Base-by-base conservation (phyloP, 768 basidiomycete species). In the Lactarius vividus region DNA sequence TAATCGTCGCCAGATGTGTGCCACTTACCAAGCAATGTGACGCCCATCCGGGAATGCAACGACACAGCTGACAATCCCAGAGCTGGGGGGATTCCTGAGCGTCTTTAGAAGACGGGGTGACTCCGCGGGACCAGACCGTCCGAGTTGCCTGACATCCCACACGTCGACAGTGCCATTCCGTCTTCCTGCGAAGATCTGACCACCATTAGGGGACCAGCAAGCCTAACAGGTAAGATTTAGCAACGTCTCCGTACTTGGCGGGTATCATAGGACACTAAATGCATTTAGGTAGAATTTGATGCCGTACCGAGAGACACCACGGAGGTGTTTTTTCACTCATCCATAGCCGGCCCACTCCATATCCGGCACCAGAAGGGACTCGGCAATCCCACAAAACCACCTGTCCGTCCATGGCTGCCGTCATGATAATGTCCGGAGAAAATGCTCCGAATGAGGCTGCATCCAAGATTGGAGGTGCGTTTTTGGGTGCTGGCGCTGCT, bases 311-410 rank as follows among this genome's bases (percentile, higher is more conserved):
- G 72, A 96, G 84, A 76, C 94, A 97, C 94, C 95, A 98, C 13
- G 93, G 94, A 35, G 94, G 94, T 26, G 92, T 93, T 77, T 92
- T 94, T 69, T 96, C 95, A 72, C 88, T 89, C 81, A 93, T 87
- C 85, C 89, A 90, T 61, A 98, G 78, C 70, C 94, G 80, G 35
- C 94, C 94, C 1, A 94, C 90, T 7, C 94, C 91, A 46, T 75
- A 79, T 33, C 88, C 86, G 44, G 83, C 77, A 2, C 64, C 49
- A 8, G 81, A 80, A 61, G 87, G 80, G 39, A 84, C 85, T 69
- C 96, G 80, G 72, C 88, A 84, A 74, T 99, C 96, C 90, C 96
- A 96, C 15, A 99, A 75, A 56, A 95, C 84, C 18, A 98, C 84
- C 73, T 96, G 92, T 2, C 97, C 96, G 71, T 98, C 96, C 70